Base-by-base conservation (phyloP, 495 filamentous ascomycete species). In the Penicillium pulvis region DNA sequence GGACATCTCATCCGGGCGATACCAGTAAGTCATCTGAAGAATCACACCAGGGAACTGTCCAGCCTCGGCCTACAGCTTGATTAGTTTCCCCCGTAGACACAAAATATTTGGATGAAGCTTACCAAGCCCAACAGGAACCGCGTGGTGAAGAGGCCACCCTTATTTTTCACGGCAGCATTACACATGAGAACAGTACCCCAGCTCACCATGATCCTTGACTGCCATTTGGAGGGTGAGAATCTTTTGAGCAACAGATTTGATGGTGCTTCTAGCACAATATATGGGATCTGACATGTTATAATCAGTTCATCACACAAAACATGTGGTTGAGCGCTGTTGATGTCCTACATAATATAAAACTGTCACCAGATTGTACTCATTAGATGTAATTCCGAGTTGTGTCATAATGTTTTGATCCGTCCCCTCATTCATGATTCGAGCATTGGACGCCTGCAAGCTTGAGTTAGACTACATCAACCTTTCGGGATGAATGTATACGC, bases 251-350 rank as follows among this genome's bases (percentile, higher is more conserved):
- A 30, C 20, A 75, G 24, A 43, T 73, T 74, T 33, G 67, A 66
- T 3, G 76, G 78, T 4, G 75, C 73, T 63, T 79, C 76, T 16
- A 67, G 61, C 2, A 80, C 24, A 49, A 80, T 79, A 52, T 80
- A 80, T 10, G 78, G 78, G 43, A 78, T 66, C 75, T 80, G 12
- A 3, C 2, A 20, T 11, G 1, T 11, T 6, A 35, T 24, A 4
- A 33, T 59, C 14, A 65, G 72, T 45, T 23, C 53, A 45, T 48
- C 19, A 12, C 52, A 14, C 39, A 23, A 55, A 11, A 23, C 20
- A 23, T 6, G 4, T 30, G 4, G 31, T 35, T 31, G 2, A 33
- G 23, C 4, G 12, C 28, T 5, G 20, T 10, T 26, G 14, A n/a
- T 36, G 6, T 28, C 63, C 50, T 51, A 71, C 68, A 60, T 68